These are phyloP conservation scores for Schizopora paradoxa DNA, from an alignment of 1,284 basidiomycete species.

Conservation along the genomic window DNA sequence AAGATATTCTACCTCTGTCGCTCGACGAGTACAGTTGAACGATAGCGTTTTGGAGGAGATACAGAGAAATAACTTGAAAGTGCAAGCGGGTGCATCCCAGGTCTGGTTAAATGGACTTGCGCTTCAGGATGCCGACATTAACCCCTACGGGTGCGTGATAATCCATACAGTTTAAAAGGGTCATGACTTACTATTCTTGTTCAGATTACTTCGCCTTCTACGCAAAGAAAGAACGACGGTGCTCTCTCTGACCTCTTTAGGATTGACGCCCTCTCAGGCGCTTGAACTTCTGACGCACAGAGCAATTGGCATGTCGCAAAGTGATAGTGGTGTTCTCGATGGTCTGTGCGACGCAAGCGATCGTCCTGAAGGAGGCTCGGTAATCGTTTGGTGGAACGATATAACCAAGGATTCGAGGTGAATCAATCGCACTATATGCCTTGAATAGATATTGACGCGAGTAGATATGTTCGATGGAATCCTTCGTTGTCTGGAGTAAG, in stretches of 20 bases:
- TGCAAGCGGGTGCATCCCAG: constrained; percentile 47
- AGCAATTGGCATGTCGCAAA: constrained; percentile 46
- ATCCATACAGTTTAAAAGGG: not conserved
- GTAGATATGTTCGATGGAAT: constrained; percentile 51
- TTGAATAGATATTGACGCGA: constrained; percentile 1
- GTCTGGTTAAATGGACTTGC: constrained; percentile 78
- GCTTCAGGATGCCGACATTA: constrained; percentile 60
- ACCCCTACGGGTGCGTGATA: constrained; percentile 53
- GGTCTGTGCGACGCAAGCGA: constrained; percentile 87
- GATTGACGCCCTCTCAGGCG: constrained; percentile 59
- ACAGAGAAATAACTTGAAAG: constrained; percentile 47
- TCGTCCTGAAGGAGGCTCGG: constrained; percentile 67
- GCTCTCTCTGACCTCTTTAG: constrained; percentile 52
- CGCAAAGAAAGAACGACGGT: constrained; percentile 72
- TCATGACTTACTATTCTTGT: not conserved
- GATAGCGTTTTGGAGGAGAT: constrained; percentile 54
- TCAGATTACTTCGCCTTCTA: constrained; percentile 62
- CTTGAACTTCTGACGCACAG: constrained; percentile 68
- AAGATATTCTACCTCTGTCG: constrained; percentile 68
- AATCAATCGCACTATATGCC: constrained; percentile 17
- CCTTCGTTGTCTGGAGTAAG: constrained; percentile 46
- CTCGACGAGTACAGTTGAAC: constrained; percentile 57
- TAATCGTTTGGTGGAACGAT: constrained; percentile 87
- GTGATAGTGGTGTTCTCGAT: constrained; percentile 51
- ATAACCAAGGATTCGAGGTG: constrained; percentile 78